Evolutionary conservation across 768 basidiomycete species (phyloP), one percentile per base, ranked within the genome.

Genomic region (Agrocybe pediades): DNA sequence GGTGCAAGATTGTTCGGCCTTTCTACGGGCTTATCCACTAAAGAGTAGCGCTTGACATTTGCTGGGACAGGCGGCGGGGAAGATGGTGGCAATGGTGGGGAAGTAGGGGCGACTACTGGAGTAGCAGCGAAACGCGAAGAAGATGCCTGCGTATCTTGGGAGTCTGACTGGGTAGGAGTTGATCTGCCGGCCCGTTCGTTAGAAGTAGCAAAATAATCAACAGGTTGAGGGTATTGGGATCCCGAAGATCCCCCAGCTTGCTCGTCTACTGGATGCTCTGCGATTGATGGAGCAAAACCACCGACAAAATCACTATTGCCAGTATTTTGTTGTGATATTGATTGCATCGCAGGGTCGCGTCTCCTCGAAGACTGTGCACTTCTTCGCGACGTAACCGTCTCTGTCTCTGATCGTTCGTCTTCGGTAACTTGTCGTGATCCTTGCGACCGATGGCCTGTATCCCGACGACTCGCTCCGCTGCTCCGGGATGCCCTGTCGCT

Each of bases 41-140:
- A 76, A 1, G 92, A 90, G 64, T 88, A 93, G 7, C 91, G 84
- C 63, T 87, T 90, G 39, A 92, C 82, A 49, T 74, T 82, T 6
- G 88, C 69, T 5, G 90, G 91, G 9, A 87, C 85, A 29, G 68
- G 66, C 8, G 72, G 69, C 21, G 66, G 62, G 2, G 74, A 68
- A 13, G 71, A 57, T 27, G 57, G 66, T 23, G 65, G 55, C 20
- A 63, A 55, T 26, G 61, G 62, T 33, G 59, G 56, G 17, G 68
- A 64, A 11, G 56, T 45, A 19, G 48, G 57, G 15, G 56, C 36
- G 16, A 60, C 58, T 46, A 60, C 62, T 17, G 53, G 43, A n/a
- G 60, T 26, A 9, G 57, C 26, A 7, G 46, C 41, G 11, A 47
- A 33, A 57, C 57, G 36, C 26, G 54, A 45, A 45, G 55, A 36